Percentiles rank a stretch among this genome's conserved stretches.
Evolutionary conservation across 345 rosid genomes (phyloP).

Genomic region (Clausena lansium): DNA sequence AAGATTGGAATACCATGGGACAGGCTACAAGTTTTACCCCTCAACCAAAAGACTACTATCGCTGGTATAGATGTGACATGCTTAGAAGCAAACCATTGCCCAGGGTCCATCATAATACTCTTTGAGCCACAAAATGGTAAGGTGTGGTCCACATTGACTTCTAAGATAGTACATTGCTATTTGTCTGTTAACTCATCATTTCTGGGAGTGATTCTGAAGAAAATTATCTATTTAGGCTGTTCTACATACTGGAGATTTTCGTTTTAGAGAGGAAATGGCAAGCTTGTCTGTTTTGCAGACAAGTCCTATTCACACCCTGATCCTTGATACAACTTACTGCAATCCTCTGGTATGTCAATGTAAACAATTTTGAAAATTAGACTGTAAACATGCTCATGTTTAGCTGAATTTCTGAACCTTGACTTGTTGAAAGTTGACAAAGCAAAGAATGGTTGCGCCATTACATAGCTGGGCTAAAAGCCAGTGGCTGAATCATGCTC

Average conservation of each 20-base stretch:
- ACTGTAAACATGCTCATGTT: not conserved
- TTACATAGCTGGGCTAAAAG: not conserved
- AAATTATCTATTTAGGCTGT: conserved; percentile 47
- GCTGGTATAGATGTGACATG: conserved; percentile 70
- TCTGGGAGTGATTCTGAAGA: conserved; percentile 7
- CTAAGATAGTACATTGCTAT: conserved; percentile 4
- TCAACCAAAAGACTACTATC: conserved; percentile 64
- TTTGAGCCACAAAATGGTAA: conserved; percentile 86
- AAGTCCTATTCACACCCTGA: conserved; percentile 62
- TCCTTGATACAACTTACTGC: conserved; percentile 98
- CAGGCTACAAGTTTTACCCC: conserved; percentile 60
- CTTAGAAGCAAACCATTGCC: conserved; percentile 95
- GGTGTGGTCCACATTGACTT: conserved; percentile 48
- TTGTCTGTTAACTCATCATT: conserved; percentile 9
- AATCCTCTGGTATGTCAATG: conserved; percentile 66
- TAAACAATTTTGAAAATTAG: not conserved
- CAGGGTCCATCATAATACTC: conserved; percentile 83
- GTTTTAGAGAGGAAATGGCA: conserved; percentile 62
- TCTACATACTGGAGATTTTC: conserved; percentile 94
- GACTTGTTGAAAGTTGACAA: not conserved
- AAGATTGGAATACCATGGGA: conserved; percentile 93
- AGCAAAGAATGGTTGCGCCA: not conserved
- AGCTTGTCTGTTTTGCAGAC: conserved; percentile 35
- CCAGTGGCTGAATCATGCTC: not conserved
- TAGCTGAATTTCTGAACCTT: not conserved